These are phyloP conservation scores for Aspergillus asperescens DNA, from an alignment of 495 filamentous ascomycete genomes.

Conservation along the genomic window DNA sequence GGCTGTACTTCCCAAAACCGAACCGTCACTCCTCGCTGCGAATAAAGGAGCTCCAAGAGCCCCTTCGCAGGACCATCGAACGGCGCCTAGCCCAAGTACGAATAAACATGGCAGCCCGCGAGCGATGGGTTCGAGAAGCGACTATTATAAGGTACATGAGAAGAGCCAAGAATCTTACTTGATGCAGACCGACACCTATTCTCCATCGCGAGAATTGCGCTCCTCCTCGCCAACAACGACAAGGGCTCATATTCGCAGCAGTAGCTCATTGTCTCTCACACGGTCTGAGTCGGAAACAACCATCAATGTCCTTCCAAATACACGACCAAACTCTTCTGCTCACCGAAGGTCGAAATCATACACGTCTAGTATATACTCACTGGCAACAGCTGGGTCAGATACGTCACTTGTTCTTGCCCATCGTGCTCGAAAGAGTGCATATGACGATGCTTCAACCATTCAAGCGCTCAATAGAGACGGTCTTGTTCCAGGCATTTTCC, in stretches of 20 bases:
- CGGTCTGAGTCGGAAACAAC: slow-evolving; percentile 43
- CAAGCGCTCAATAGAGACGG: slow-evolving; percentile 52
- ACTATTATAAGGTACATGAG: slow-evolving; percentile 49
- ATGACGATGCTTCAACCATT: slow-evolving; percentile 51
- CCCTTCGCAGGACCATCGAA: slow-evolving; percentile 28
- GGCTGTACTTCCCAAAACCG: neutral
- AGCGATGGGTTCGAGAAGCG: slow-evolving; percentile 32
- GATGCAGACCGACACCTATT: slow-evolving; percentile 56
- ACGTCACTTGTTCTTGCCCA: slow-evolving; percentile 59
- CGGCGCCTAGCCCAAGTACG: slow-evolving; percentile 18
- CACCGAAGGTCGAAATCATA: slow-evolving; percentile 33
- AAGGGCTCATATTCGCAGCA: slow-evolving; percentile 44
- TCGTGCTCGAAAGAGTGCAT: slow-evolving; percentile 47
- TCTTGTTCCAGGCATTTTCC: slow-evolving; percentile 59
- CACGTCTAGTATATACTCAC: slow-evolving; percentile 64
- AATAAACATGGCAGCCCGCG: slow-evolving; percentile 22
- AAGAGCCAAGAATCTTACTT: slow-evolving; percentile 52
- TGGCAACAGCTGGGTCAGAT: slow-evolving; percentile 59
- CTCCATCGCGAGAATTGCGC: slow-evolving; percentile 43
- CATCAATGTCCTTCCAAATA: slow-evolving; percentile 28
- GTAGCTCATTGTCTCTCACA: slow-evolving; percentile 44
- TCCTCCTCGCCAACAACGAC: slow-evolving; percentile 45
- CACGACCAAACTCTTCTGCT: slow-evolving; percentile 27
- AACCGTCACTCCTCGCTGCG: slow-evolving; percentile 21
- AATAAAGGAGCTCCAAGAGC: slow-evolving; percentile 40